These are phyloP conservation scores for Neofusicoccum cordaticola DNA, from an alignment of 2,329 filamentous ascomycete genomes.

Conservation along the genomic window DNA sequence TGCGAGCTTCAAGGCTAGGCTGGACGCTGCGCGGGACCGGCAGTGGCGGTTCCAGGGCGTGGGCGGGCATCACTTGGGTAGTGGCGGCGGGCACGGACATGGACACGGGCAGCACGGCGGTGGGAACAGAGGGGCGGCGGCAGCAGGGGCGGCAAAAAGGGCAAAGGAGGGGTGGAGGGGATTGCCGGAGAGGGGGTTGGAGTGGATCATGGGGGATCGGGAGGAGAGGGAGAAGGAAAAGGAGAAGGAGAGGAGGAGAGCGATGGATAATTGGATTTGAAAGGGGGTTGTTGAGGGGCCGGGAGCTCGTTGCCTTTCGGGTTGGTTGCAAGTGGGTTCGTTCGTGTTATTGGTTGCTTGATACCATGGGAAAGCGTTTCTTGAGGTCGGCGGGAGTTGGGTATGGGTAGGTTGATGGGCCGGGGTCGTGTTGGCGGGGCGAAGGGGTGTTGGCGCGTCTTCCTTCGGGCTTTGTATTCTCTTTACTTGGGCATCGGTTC, in stretches of 20 bases:
- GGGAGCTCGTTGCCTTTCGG: not conserved
- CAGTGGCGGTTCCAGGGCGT: conserved; percentile 30
- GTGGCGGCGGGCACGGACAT: not conserved
- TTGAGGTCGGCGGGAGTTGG: not conserved
- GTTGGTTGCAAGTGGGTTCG: not conserved
- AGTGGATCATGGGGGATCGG: conserved; percentile 33
- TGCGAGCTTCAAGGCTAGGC: conserved; percentile 29
- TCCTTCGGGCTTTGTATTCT: too few species aligned
- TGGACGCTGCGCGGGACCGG: conserved; percentile 31
- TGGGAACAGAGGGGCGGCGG: not conserved
- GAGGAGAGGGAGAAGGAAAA: conserved; percentile 21
- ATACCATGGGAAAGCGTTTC: not conserved
- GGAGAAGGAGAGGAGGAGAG: conserved; percentile 21
- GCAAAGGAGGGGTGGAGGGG: conserved; percentile 20
- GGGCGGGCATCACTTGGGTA: conserved; percentile 21
- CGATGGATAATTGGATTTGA: conserved; percentile 12
- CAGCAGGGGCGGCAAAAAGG: conserved; percentile 18
- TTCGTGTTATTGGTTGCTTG: not conserved
- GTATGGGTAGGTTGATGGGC: not conserved
- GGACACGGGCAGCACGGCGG: not conserved
- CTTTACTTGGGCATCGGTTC: not conserved
- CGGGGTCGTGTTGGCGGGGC: not conserved
- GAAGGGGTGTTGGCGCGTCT: not conserved
- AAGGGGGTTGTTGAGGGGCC: not conserved
- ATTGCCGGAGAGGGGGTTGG: conserved; percentile 29